Percentiles rank a stretch among this genome's conserved stretches.
These are phyloP conservation scores for Suhomyces xylopsoci DNA, from an alignment of 805 yeast species.

Conservation along the genomic window DNA sequence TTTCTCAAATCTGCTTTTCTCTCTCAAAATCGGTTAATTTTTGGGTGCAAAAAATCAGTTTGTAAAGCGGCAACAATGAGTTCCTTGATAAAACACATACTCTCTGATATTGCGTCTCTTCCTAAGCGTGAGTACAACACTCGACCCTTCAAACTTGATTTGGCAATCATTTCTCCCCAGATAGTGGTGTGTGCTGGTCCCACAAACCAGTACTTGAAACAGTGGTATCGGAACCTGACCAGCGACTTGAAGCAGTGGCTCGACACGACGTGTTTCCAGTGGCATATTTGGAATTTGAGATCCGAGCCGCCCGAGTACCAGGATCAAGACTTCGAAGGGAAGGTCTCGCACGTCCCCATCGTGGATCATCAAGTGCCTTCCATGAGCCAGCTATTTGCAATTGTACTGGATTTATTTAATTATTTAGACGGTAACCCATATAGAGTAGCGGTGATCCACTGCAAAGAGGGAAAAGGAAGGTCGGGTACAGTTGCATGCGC, in stretches of 20 bases:
- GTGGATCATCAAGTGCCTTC: constrained; percentile 80
- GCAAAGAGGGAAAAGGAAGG: constrained; percentile 90
- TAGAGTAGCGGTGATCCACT: constrained; percentile 71
- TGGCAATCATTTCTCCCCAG: constrained; percentile 25
- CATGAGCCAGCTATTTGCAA: constrained; percentile 44
- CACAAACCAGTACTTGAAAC: constrained; percentile 40
- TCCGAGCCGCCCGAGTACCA: constrained; percentile 48
- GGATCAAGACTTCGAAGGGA: constrained; percentile 33
- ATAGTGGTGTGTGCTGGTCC: constrained; percentile 80
- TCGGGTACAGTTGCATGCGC: constrained; percentile 77
- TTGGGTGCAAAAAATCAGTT: not conserved
- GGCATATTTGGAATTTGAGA: constrained; percentile 75
- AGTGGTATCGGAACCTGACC: constrained; percentile 52
- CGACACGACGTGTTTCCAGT: constrained; percentile 48
- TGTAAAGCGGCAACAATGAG: not conserved
- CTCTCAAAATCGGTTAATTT: no score
- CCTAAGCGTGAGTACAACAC: not conserved
- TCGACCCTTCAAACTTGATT: not conserved
- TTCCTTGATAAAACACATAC: not conserved
- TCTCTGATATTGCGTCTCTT: not conserved
- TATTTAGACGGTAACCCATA: constrained; percentile 33
- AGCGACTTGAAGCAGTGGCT: constrained; percentile 44
- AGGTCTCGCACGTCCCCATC: constrained; percentile 51
- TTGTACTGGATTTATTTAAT: constrained; percentile 44
- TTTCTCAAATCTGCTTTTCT: no score